phyloP scores from a whole-genome alignment of 2,329 filamentous ascomycete genomes.

The Curvularia verruculosa region DNA sequence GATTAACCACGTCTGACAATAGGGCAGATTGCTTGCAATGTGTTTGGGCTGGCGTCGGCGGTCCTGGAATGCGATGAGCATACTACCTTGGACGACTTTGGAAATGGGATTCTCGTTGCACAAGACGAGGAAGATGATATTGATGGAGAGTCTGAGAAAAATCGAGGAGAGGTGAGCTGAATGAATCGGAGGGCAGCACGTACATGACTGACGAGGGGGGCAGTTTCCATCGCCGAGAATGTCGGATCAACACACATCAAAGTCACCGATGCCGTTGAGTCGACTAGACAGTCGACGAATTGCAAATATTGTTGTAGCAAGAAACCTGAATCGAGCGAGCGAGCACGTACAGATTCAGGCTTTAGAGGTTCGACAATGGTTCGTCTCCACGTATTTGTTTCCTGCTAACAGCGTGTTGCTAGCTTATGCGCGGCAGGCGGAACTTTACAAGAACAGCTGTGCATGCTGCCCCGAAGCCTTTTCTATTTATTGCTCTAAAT shows the following conservation, averaged over 20 bases:
- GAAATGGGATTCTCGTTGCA: conserved; percentile 67
- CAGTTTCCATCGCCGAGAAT: conserved; percentile 29
- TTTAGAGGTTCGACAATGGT: conserved; percentile 56
- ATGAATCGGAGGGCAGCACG: background rate
- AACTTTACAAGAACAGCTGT: conserved; percentile 78
- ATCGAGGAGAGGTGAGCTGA: conserved; percentile 23
- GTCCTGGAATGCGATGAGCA: conserved; percentile 74
- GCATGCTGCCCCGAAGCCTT: conserved; percentile 75
- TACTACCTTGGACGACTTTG: conserved; percentile 83
- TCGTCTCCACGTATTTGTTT: background rate
- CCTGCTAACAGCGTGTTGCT: conserved; percentile 21
- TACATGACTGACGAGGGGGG: conserved; percentile 10
- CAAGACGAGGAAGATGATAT: conserved; percentile 36
- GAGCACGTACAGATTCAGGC: conserved; percentile 82
- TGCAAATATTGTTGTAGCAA: conserved; percentile 82
- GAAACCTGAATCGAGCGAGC: conserved; percentile 76
- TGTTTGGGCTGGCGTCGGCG: conserved; percentile 74
- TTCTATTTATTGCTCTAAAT: conserved; percentile 82
- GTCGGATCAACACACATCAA: conserved; percentile 12
- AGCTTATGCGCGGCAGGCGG: conserved; percentile 80
- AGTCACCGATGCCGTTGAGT: conserved; percentile 31
- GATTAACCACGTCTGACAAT: conserved; percentile 10
- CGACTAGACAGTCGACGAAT: conserved; percentile 62
- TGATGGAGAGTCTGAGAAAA: conserved; percentile 14
- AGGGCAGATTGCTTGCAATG: conserved; percentile 67